These are phyloP conservation scores for Sugiyamaella boreocaroliniensis DNA, from an alignment of 805 yeast species.

Conservation along the genomic window DNA sequence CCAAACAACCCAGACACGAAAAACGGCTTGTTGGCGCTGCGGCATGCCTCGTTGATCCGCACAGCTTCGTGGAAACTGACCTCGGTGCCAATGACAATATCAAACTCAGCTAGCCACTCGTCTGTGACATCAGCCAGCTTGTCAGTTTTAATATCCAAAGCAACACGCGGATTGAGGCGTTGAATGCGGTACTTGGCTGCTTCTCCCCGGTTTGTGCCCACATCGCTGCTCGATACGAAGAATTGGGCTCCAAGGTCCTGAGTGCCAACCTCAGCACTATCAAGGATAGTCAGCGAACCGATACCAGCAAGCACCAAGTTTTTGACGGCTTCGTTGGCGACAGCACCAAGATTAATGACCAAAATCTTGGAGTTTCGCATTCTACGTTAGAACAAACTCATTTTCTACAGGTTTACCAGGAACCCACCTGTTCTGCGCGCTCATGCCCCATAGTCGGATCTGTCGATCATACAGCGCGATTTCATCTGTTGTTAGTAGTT, in stretches of 20 bases:
- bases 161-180: conserved; percentile 77
- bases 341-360: conserved; percentile 64
- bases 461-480: conserved; percentile 91
- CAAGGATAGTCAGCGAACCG: conserved; percentile 68
- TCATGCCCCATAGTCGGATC: conserved; percentile 88
- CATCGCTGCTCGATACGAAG: conserved; percentile 49
- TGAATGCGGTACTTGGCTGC: conserved; percentile 50
- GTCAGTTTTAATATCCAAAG: conserved; percentile 40
- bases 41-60: conserved; percentile 47
- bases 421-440: not conserved
- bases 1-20: conserved; percentile 70
- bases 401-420: not conserved
- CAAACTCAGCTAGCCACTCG: conserved; percentile 48
- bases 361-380: conserved; percentile 68
- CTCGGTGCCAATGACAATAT: conserved; percentile 73
- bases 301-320: conserved; percentile 85
- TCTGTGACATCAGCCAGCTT: conserved; percentile 24
- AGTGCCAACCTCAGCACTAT: conserved; percentile 45
- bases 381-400: conserved; percentile 17
- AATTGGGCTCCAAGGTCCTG: conserved; percentile 71
- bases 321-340: conserved; percentile 77
- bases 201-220: conserved; percentile 52
- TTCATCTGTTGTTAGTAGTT: conserved; percentile 46
- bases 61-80: conserved; percentile 27
- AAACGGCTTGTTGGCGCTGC: conserved; percentile 55